Evolutionary conservation across 1,284 basidiomycete species (phyloP), one percentile per base, ranked within the genome.

Genomic region (Hypsizygus ulmarius): DNA sequence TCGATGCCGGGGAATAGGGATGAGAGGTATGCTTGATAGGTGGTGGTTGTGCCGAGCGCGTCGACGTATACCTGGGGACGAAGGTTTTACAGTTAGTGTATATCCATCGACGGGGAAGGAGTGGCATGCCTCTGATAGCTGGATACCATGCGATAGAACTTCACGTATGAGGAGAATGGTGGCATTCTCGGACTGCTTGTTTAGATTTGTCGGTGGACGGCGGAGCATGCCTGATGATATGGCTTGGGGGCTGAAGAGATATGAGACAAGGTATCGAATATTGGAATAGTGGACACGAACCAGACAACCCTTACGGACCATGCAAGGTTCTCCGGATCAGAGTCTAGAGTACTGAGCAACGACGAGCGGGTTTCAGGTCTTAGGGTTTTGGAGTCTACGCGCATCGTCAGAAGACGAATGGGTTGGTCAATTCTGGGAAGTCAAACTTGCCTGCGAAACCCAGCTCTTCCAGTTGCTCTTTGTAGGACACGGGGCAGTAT

Each of bases 211-310:
- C 0, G 95, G 90, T 2, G 88, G 84, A 9, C 81, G 75, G 18
- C 84, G 79, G 9, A 97, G 79, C 96, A 99, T 99, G 30, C 90
- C 90, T 40, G 78, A 78, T 0, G 92, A 96, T 60, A 99, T 97
- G 36, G 84, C 90, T 64, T 93, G 90, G 2, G 96, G 95, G 40
- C 93, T 93, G 44, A 47, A 49, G 63, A 60, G 47, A 61, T n/a
- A 10, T 30, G 15, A 51, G 45, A 43, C 10, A 18, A 25, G 40
- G 41, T 28, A 11, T 9, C 7, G 18, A 39, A 27, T 15, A 5
- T 28, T 14, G 39, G 37, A 43, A 21, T 30, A 39, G n/a, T n/a
- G 15, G 6, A 29, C 3, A 48, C 65, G 29, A 54, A 85, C 87
- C 82, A 79, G 43, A 93, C 73, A 3, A 94, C 89, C 35, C 89